Base-by-base conservation (phyloP, 257 asterid genomes). In the Ocimum tenuiflorum region DNA sequence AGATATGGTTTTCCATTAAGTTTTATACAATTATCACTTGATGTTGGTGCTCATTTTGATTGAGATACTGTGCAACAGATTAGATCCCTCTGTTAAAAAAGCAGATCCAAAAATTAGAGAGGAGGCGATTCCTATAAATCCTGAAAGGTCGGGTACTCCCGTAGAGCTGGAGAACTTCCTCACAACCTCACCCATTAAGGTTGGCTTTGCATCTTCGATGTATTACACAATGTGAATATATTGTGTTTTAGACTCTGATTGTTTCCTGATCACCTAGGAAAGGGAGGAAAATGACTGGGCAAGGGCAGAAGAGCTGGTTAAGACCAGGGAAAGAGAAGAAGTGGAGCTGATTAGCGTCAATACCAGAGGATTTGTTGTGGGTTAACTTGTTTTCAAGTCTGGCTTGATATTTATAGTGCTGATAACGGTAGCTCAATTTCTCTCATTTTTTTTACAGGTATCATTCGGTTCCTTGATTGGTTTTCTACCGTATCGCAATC, bases 401-500 rank as follows among this genome's bases (percentile, higher is more conserved):
- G 62, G 58, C n/a, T 64, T 69, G 46, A 60, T 63, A 18, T 63
- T 67, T 23, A 36, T 65, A 65, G 11, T 15, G 53, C 38, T 19
- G 57, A 20, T 19, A 29, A 33, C 39, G 39, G 48, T 31, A 49
- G 14, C 56, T 67, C 35, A 51, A 20, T 76, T 41, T 69, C 54
- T 65, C 61, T n/a, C 70, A 60, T 39, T 71, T 72, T 24, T 35
- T 71, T 69, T 78, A 36, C 83, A 92, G 98, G 98, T 63, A 41
- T 87, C 95, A 20, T 89, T 84, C 77, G 89, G 95, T 71, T 87
- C 98, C 82, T 79, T 92, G 79, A 72, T 87, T 75, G 98, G 97
- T 57, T 87, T 87, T 84, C 75, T 92, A 65, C 98, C 98, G 12
- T 89, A 92, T 73, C 92, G 97, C 39, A 87, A 89, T 75, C 98